These are phyloP conservation scores for Ganoderma sp. DNA, from an alignment of 1,284 basidiomycete genomes.

Conservation along the genomic window DNA sequence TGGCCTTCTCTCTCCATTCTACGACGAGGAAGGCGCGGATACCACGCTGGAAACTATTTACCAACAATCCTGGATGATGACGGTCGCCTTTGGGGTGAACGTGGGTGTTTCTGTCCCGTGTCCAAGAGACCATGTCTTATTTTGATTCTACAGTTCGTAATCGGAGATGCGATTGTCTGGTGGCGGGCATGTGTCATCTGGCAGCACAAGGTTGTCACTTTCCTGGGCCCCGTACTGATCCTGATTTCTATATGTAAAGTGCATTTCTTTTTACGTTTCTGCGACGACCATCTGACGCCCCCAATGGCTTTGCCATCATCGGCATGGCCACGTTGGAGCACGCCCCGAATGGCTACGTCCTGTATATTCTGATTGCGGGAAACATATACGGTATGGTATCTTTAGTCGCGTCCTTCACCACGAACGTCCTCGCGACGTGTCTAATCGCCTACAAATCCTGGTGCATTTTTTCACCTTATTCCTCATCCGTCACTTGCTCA, in stretches of 20 bases:
- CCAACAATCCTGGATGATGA: too few relatives aligned
- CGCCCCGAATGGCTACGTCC: too few relatives aligned
- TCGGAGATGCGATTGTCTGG: slow-evolving; percentile 9
- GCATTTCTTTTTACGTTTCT: background rate
- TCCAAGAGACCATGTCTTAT: background rate
- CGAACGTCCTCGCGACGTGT: slow-evolving; percentile 4
- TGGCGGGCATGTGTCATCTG: slow-evolving; percentile 10
- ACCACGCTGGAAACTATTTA: too few relatives aligned
- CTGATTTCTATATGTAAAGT: background rate
- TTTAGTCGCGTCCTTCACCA: background rate
- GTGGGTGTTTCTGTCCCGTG: too few relatives aligned
- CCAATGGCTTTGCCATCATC: background rate
- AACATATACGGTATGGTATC: background rate
- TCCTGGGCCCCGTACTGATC: background rate
- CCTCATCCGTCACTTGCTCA: background rate
- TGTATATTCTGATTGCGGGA: background rate
- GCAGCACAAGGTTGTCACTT: background rate
- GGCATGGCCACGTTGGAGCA: background rate
- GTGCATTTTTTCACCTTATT: background rate
- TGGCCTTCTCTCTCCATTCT: too few relatives aligned
- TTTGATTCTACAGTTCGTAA: background rate
- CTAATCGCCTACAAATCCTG: slow-evolving; percentile 9
- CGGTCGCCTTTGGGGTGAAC: too few relatives aligned
- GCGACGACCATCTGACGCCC: background rate
- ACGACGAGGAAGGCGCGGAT: too few relatives aligned